phyloP scores from a whole-genome alignment of 768 basidiomycete genomes.

The Grammothele lineata region DNA sequence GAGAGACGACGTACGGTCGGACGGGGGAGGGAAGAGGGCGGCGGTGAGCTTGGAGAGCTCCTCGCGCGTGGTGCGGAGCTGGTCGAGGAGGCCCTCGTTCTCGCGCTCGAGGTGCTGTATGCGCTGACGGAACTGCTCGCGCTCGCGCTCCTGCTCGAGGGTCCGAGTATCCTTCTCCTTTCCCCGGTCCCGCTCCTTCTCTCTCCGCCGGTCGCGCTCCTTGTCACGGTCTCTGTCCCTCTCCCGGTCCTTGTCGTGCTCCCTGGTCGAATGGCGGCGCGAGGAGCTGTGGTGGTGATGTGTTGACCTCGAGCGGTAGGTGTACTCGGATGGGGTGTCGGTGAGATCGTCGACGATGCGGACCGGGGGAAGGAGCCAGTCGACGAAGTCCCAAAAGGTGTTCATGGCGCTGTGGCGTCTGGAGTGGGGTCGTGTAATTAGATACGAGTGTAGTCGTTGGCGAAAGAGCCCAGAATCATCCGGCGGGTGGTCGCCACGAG shows the following conservation, averaged over 20 bases:
- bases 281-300: constrained; percentile 9
- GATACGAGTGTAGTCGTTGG: neutral
- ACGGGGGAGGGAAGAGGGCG: constrained; percentile 13
- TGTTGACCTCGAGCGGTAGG: constrained; percentile 13
- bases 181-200: constrained; percentile 1
- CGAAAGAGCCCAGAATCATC: constrained; percentile 8
- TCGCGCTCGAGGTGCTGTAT: constrained; percentile 22
- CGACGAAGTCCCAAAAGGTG: constrained; percentile 26
- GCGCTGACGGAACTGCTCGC: constrained; percentile 17
- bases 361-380: constrained; percentile 27
- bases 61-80: constrained; percentile 15
- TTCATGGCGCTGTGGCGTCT: constrained; percentile 19
- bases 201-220: neutral
- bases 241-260: constrained; percentile 4
- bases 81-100: constrained; percentile 22
- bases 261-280: constrained; percentile 9
- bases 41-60: constrained; percentile 14
- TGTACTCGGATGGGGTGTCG: constrained; percentile 15
- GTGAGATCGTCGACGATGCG: constrained; percentile 27
- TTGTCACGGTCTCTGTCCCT: constrained; percentile 5
- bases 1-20: constrained; percentile 7
- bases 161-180: constrained; percentile 8
- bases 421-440: neutral
- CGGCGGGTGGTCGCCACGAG: constrained; percentile 13
- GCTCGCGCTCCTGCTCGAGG: constrained; percentile 15